phyloP scores from a whole-genome alignment of 1,139 yeast species.

The Hyphopichia pseudoburtonii region DNA sequence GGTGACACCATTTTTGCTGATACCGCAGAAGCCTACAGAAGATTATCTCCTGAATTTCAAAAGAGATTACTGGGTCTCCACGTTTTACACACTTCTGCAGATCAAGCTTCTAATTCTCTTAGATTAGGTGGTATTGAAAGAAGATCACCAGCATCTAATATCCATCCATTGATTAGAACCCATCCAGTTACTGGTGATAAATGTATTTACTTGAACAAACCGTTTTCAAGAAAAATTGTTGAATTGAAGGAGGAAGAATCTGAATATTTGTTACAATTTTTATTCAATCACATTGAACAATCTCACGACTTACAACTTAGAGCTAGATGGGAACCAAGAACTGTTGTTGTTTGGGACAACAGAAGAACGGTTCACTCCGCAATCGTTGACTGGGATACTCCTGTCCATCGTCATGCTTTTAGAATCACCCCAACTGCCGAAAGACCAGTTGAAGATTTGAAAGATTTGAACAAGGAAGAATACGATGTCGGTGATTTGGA shows the following conservation, averaged over 20 bases:
- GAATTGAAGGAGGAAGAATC: slow-evolving; percentile 60
- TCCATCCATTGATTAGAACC: slow-evolving; percentile 57
- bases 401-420: slow-evolving; percentile 43
- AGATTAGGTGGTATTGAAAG: slow-evolving; percentile 42
- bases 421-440: slow-evolving; percentile 51
- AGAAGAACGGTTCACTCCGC: slow-evolving; percentile 46
- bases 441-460: slow-evolving; percentile 39
- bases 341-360: slow-evolving; percentile 56
- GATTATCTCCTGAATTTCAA: slow-evolving; percentile 55
- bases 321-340: slow-evolving; percentile 57
- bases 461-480: slow-evolving; percentile 33
- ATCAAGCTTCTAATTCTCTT: slow-evolving; percentile 56
- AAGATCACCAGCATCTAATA: slow-evolving; percentile 42
- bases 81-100: slow-evolving; percentile 63
- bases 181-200: slow-evolving; percentile 60
- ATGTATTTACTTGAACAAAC: slow-evolving; percentile 51
- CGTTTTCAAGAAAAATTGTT: slow-evolving; percentile 54
- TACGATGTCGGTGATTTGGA: slow-evolving; percentile 40
- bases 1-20: slow-evolving; percentile 71
- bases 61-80: slow-evolving; percentile 48
- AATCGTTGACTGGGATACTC: slow-evolving; percentile 42
- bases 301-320: slow-evolving; percentile 57
- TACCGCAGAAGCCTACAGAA: slow-evolving; percentile 60
- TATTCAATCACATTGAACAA: slow-evolving; percentile 46
- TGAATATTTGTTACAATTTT: slow-evolving; percentile 47